phyloP scores from a whole-genome alignment of 108 stramenopile genomes.

The Nitzschia sp. region DNA sequence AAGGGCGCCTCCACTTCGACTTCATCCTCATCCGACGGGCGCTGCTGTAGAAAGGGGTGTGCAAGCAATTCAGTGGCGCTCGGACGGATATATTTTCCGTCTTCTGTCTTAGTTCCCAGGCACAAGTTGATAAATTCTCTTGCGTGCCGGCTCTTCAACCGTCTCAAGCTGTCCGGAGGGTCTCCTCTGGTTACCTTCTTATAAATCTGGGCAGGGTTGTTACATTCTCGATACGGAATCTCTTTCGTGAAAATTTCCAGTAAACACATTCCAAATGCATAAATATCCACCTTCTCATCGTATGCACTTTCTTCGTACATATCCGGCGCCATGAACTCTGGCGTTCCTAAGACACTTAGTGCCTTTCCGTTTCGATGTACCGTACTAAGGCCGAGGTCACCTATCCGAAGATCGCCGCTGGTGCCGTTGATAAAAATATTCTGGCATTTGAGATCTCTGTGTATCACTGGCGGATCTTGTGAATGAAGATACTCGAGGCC shows the following conservation, averaged over 20 bases:
- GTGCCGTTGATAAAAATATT: slow-evolving; percentile 97
- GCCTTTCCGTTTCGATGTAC: slow-evolving; percentile 85
- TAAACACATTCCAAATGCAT: slow-evolving; percentile 98
- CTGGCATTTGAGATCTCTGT: slow-evolving; percentile 97
- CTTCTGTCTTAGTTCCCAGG: slow-evolving; percentile 75
- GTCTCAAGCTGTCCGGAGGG: slow-evolving; percentile 76
- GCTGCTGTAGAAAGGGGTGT: slow-evolving; percentile 80
- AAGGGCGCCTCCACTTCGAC: slow-evolving; percentile 81
- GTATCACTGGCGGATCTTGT: slow-evolving; percentile 97
- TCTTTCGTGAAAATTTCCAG: slow-evolving; percentile 97
- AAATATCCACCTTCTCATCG: slow-evolving; percentile 98
- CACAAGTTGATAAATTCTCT: slow-evolving; percentile 87
- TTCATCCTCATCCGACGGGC: slow-evolving; percentile 79
- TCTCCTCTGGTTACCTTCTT: slow-evolving; percentile 90
- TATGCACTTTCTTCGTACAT: slow-evolving; percentile 94
- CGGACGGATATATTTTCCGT: slow-evolving; percentile 63
- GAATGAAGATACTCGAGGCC: slow-evolving; percentile 96
- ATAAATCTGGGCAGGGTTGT: slow-evolving; percentile 94
- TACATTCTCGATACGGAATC: slow-evolving; percentile 94
- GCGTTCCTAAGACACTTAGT: slow-evolving; percentile 94
- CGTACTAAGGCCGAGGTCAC: slow-evolving; percentile 96
- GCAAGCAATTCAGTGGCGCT: slow-evolving; percentile 71
- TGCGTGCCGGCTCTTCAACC: slow-evolving; percentile 79
- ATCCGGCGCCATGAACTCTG: slow-evolving; percentile 99
- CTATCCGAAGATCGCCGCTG: slow-evolving; percentile 96